Evolutionary conservation across 345 rosid genomes (phyloP), one percentile per base, ranked within the genome.

Genomic region (Corchorus olitorius): DNA sequence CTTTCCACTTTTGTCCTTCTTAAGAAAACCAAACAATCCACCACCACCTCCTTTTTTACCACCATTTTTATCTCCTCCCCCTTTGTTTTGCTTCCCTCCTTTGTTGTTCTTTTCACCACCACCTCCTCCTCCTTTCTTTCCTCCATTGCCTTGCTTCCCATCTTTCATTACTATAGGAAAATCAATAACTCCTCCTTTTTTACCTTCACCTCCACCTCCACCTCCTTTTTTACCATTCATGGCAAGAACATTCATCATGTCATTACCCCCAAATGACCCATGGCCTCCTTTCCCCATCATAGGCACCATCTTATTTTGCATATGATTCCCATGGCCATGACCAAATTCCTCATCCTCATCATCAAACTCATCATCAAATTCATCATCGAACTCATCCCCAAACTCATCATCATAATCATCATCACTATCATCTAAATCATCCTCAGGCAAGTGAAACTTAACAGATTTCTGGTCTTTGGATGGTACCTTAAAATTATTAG

Each of bases 381-480:
- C 90, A 14, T 84, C 90, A 34, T 81, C 92, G 35, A 79, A 76
- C 0, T 83, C 87, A 74, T 87, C 87, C 33, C 78, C 78, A 27
- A 52, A 65, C 0, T 84, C 85, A 50, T 85, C 81, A 52, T 83
- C 83, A 14, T 69, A 76, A 6, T 84, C 90, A 34, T 83, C 81
- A 35, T 82, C 92, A 52, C 78, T 76, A 0, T 81, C 88, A 74
- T 84, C 92, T 34, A 82, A 86, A 65, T 88, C 91, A 63, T 84
- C 91, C 15, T 86, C 84, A 12, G 86, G 88, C 76, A 88, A 66
- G 8, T 83, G 84, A 72, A 92, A 96, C 84, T 87, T 90, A 15
- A 88, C 97, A 14, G 92, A 70, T 80, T 92, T 96, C 73, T 91
- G 86, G 8, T 84, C 88, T 49, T 87, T 93, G 39, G 83, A 37